These are phyloP conservation scores for Neurospora crassa DNA, from an alignment of 2,329 filamentous ascomycete species.

Conservation along the genomic window DNA sequence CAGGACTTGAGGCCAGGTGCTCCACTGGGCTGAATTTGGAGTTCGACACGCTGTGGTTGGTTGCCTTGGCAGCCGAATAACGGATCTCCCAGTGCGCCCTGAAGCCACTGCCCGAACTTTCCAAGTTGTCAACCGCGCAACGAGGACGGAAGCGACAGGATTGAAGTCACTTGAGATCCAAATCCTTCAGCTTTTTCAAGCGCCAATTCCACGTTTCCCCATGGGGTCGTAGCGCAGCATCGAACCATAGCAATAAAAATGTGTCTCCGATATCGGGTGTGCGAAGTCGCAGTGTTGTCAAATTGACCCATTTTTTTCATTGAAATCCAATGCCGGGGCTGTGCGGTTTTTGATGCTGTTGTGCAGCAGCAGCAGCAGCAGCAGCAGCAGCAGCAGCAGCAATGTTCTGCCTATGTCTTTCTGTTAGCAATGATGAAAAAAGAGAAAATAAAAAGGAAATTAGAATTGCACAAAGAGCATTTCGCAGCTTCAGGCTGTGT, in stretches of 20 bases:
- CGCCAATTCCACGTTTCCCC: neutral
- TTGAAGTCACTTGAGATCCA: neutral
- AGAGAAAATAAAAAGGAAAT: neutral
- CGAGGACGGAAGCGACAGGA: neutral
- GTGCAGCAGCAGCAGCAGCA: neutral
- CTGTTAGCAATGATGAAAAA: neutral
- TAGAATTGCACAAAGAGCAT: neutral
- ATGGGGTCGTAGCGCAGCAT: neutral
- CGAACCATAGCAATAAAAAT: neutral
- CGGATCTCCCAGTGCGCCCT: neutral
- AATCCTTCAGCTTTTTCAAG: neutral
- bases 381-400: neutral
- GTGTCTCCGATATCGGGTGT: neutral
- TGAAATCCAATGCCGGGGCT: neutral
- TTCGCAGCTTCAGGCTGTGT: neutral
- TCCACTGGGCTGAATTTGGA: neutral
- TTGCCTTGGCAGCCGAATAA: neutral
- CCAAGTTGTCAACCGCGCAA: neutral
- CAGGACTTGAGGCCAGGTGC: neutral
- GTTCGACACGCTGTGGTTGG: neutral
- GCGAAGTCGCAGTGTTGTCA: neutral
- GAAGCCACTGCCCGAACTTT: neutral
- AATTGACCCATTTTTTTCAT: neutral
- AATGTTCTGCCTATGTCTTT: neutral
- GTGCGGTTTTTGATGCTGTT: neutral